Evolutionary conservation across 805 yeast genomes (phyloP).

Genomic region (Ogataea minuta): DNA sequence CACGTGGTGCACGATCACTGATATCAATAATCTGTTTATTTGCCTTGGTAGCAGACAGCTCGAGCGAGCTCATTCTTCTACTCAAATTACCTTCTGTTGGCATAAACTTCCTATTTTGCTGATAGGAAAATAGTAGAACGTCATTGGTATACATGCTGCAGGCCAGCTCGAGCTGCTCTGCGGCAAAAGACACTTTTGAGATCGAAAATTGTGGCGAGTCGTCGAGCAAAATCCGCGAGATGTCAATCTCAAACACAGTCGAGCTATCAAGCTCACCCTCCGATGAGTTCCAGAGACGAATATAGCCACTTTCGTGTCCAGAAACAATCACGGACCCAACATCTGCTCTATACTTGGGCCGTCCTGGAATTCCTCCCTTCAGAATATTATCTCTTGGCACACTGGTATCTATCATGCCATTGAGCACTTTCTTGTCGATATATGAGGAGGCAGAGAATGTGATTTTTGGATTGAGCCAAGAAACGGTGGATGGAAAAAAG

Average conservation of each 20-base stretch:
- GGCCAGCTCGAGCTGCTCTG: constrained; percentile 72
- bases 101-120: constrained; percentile 46
- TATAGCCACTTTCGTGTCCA: constrained; percentile 83
- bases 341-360: constrained; percentile 47
- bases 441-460: constrained; percentile 53
- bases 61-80: constrained; percentile 31
- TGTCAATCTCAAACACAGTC: constrained; percentile 57
- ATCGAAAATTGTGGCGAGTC: constrained; percentile 47
- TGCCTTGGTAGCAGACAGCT: constrained; percentile 29
- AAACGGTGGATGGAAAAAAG: constrained; percentile 75
- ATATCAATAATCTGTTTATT: constrained; percentile 42
- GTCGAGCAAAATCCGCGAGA: constrained; percentile 45
- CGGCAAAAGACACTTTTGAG: constrained; percentile 65
- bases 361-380: constrained; percentile 76
- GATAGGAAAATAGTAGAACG: constrained; percentile 72
- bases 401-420: constrained; percentile 42
- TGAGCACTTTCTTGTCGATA: constrained; percentile 30
- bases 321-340: constrained; percentile 64
- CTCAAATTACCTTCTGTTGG: constrained; percentile 31
- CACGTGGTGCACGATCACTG: constrained; percentile 49
- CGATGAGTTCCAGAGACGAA: constrained; percentile 82
- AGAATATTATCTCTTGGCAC: constrained; percentile 56
- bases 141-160: constrained; percentile 70
- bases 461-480: constrained; percentile 74
- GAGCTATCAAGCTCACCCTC: constrained; percentile 65